phyloP scores from a whole-genome alignment of 768 basidiomycete species.

The Phlegmacium glaucopus region DNA sequence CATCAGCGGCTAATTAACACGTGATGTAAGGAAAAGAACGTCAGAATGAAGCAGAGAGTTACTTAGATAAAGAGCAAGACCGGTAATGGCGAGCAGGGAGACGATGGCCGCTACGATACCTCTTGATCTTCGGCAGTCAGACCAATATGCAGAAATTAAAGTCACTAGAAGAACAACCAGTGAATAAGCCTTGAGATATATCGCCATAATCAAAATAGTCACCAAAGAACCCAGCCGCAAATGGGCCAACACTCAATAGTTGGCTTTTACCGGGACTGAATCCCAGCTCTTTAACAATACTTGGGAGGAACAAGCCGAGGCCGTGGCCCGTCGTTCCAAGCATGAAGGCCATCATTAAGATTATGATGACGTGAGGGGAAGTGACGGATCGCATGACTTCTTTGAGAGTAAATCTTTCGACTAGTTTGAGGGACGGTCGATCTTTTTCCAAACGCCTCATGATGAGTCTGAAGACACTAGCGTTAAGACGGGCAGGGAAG shows the following conservation, averaged over 20 bases:
- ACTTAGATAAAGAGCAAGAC: constrained; percentile 30
- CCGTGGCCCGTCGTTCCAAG: constrained; percentile 32
- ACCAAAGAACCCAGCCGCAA: constrained; percentile 34
- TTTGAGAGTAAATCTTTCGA: constrained; percentile 27
- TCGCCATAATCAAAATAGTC: too few species aligned
- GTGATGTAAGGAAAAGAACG: neutral
- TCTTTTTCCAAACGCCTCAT: constrained; percentile 30
- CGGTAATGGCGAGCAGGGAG: constrained; percentile 21
- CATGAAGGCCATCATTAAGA: constrained; percentile 33
- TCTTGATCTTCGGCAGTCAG: constrained; percentile 24
- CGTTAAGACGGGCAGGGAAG: neutral
- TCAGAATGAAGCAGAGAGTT: neutral
- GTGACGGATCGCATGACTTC: constrained; percentile 28
- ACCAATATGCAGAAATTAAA: constrained; percentile 20
- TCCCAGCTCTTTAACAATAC: constrained; percentile 34
- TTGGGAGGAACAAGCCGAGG: constrained; percentile 33
- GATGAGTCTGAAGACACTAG: constrained; percentile 18
- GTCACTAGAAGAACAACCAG: constrained; percentile 15
- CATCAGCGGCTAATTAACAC: constrained; percentile 14
- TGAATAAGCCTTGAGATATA: too few species aligned
- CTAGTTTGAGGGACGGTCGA: constrained; percentile 24
- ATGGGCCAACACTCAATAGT: constrained; percentile 35
- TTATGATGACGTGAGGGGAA: constrained; percentile 31
- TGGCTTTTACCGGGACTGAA: constrained; percentile 30
- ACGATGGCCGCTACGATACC: constrained; percentile 21